A percentile compares a stretch with the other conserved stretches of the same genome.
phyloP scores from a whole-genome alignment of 306 rosid species.

The Prunus campanulata region DNA sequence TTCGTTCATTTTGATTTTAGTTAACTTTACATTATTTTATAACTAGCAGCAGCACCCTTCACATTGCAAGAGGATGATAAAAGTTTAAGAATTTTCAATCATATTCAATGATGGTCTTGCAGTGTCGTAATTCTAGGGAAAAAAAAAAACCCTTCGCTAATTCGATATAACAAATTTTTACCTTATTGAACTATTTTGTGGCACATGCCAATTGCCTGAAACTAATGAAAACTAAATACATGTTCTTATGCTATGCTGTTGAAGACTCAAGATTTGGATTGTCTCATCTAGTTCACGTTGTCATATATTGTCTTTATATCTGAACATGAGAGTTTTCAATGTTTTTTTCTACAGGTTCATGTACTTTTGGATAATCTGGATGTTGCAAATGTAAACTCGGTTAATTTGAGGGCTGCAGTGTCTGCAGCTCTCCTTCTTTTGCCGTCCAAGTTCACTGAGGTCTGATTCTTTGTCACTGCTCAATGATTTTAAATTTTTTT shows the following conservation, averaged over 20 bases:
- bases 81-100: background rate
- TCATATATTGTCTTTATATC: background rate
- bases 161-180: background rate
- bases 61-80: background rate
- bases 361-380: conserved; percentile 65
- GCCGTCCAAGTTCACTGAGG: conserved; percentile 82
- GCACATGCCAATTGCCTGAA: background rate
- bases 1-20: background rate
- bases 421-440: conserved; percentile 89
- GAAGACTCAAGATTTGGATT: background rate
- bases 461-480: conserved; percentile 34
- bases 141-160: too few species aligned
- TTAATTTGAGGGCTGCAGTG: conserved; percentile 78
- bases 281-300: background rate
- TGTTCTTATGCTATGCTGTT: background rate
- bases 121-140: background rate
- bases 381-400: conserved; percentile 46
- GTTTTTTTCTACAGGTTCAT: conserved; percentile 55
- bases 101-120: background rate
- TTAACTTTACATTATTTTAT: too few species aligned
- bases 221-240: background rate
- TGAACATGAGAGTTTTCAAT: background rate
- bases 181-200: background rate
- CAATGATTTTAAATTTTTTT: conserved; percentile 21
- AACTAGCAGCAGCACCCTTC: background rate